Percentiles rank a stretch among this genome's conserved stretches.
Evolutionary conservation across 805 yeast genomes (phyloP).

Genomic region (Blastobotrys robertii): DNA sequence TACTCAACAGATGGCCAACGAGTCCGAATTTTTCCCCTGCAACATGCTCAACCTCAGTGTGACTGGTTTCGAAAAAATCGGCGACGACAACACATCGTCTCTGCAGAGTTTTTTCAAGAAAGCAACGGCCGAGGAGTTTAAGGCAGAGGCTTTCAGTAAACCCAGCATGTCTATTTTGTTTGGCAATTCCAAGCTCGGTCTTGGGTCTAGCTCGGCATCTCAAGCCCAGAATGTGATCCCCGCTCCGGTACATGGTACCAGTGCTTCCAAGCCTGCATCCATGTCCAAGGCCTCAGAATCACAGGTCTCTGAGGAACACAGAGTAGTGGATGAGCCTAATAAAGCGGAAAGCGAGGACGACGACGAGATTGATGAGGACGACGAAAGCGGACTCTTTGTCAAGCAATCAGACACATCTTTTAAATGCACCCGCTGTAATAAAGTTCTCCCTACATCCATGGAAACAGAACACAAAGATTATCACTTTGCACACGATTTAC

Average conservation of each 20-base stretch:
- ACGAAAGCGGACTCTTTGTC: slow-evolving; percentile 10
- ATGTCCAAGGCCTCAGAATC: too few relatives aligned
- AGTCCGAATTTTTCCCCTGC: neutral
- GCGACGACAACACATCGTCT: neutral
- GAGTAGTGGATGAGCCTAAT: neutral
- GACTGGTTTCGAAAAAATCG: slow-evolving; percentile 2
- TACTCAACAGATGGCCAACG: neutral
- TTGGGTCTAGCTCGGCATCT: too few relatives aligned
- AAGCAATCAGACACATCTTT: slow-evolving; percentile 2
- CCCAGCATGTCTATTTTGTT: neutral
- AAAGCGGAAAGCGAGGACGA: neutral
- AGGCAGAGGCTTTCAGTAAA: neutral
- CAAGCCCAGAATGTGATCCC: too few relatives aligned
- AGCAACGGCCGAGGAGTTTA: neutral
- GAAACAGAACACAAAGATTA: slow-evolving; percentile 31
- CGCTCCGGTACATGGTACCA: too few relatives aligned
- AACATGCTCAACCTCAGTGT: slow-evolving; percentile 1
- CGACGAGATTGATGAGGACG: slow-evolving; percentile 3
- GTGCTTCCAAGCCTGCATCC: too few relatives aligned
- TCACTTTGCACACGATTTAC: slow-evolving; percentile 30
- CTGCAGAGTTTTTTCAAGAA: neutral
- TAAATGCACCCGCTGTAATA: slow-evolving; percentile 24
- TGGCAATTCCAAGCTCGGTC: neutral
- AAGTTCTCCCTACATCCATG: slow-evolving; percentile 10
- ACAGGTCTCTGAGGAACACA: neutral